Evolutionary conservation across 2,329 filamentous ascomycete species (phyloP).

Genomic region (Incumbomyces delicatus): DNA sequence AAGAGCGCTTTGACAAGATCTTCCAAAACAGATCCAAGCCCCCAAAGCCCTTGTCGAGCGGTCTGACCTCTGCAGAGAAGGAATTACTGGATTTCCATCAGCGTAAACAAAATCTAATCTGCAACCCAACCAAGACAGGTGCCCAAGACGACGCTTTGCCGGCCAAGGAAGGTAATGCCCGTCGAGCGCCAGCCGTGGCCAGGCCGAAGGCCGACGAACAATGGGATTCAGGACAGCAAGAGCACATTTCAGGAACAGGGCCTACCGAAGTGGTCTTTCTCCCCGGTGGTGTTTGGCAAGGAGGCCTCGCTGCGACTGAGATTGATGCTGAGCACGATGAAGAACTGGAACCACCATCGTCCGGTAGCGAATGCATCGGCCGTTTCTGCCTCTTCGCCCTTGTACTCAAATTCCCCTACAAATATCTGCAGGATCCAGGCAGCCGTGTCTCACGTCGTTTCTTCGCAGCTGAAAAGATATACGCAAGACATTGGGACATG

Average conservation of each 20-base stretch:
- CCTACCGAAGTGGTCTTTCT: neutral
- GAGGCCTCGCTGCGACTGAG: slow-evolving; percentile 3
- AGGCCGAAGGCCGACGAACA: neutral
- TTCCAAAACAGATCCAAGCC: neutral
- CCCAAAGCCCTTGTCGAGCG: neutral
- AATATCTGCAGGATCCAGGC: slow-evolving; percentile 27
- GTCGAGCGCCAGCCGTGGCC: neutral
- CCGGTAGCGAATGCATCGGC: slow-evolving; percentile 9
- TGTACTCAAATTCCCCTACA: slow-evolving; percentile 35
- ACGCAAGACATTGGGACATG: slow-evolving; percentile 63
- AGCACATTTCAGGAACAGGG: neutral
- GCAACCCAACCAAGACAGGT: neutral
- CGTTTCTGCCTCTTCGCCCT: slow-evolving; percentile 32
- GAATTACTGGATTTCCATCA: neutral
- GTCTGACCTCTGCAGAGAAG: neutral
- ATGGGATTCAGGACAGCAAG: neutral
- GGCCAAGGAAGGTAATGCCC: slow-evolving; percentile 7
- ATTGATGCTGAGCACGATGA: slow-evolving; percentile 10
- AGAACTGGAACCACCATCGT: slow-evolving; percentile 1
- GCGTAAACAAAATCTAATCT: neutral
- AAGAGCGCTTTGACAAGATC: neutral
- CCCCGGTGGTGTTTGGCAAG: neutral
- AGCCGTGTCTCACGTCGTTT: slow-evolving; percentile 29
- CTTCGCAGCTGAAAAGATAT: slow-evolving; percentile 36
- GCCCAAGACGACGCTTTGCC: neutral